These are phyloP conservation scores for Cryptococcus maquisensis DNA, from an alignment of 1,284 basidiomycete genomes.

Conservation along the genomic window DNA sequence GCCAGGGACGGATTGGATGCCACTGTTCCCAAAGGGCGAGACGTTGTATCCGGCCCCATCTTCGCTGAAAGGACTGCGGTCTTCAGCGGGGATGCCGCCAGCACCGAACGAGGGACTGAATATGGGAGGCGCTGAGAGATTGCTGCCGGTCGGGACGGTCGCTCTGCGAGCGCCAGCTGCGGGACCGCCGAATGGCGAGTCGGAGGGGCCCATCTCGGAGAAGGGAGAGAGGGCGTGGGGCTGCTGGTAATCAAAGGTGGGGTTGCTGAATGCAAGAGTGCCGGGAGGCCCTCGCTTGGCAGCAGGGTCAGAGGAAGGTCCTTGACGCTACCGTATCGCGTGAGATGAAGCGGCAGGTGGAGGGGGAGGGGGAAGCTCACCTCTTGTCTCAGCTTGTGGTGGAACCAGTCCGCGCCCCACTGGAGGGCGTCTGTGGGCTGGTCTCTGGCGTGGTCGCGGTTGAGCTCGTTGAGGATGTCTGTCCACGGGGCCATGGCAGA, in stretches of 20 bases:
- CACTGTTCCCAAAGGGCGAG: slow-evolving; percentile 40
- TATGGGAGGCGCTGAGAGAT: slow-evolving; percentile 14
- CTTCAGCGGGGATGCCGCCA: slow-evolving; percentile 3
- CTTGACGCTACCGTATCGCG: slow-evolving; percentile 7
- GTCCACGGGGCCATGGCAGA: slow-evolving; percentile 22
- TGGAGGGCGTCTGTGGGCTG: slow-evolving; percentile 86
- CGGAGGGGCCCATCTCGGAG: slow-evolving; percentile 44
- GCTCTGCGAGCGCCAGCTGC: slow-evolving; percentile 26
- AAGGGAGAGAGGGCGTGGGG: slow-evolving; percentile 46
- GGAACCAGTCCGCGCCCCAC: slow-evolving; percentile 95
- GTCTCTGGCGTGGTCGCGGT: slow-evolving; percentile 75
- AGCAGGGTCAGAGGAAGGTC: slow-evolving; percentile 1
- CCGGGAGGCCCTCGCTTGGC: slow-evolving; percentile 61
- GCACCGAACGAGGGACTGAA: slow-evolving; percentile 31
- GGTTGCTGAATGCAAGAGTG: slow-evolving; percentile 69
- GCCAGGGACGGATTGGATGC: slow-evolving; percentile 54
- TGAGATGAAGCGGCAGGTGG: not conserved
- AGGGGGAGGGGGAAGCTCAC: slow-evolving; percentile 20
- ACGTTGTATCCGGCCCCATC: slow-evolving; percentile 19
- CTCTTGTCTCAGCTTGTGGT: slow-evolving; percentile 50
- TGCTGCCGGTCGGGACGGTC: slow-evolving; percentile 25
- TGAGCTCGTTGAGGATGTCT: slow-evolving; percentile 71
- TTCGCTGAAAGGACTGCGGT: slow-evolving; percentile 29
- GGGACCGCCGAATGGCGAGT: slow-evolving; percentile 37
- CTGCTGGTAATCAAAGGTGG: slow-evolving; percentile 54